Evolutionary conservation across 768 basidiomycete species (phyloP).

Genomic region (Suillus americanus): DNA sequence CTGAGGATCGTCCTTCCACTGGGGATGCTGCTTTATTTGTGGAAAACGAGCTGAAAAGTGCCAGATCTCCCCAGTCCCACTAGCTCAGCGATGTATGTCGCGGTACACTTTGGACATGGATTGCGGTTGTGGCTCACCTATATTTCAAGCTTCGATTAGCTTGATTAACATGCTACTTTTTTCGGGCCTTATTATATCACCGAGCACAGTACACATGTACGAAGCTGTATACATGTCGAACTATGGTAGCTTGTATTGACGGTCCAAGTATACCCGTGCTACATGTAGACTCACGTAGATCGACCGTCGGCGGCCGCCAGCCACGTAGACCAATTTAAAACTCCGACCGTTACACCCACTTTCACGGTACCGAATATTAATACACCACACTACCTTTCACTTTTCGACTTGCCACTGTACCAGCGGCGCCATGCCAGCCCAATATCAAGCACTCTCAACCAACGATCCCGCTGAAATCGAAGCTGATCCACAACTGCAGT

Average conservation of each 20-base stretch:
- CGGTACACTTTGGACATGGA: neutral
- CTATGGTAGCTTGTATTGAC: neutral
- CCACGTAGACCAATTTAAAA: neutral
- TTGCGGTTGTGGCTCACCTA: neutral
- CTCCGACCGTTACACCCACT: neutral
- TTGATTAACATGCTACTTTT: neutral
- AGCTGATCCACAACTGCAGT: neutral
- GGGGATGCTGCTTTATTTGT: neutral
- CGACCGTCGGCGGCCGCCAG: neutral
- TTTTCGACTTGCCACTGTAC: neutral
- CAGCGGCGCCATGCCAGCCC: neutral
- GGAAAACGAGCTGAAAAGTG: neutral
- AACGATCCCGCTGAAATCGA: neutral
- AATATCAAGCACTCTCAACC: conserved; percentile 1
- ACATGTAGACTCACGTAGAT: no score
- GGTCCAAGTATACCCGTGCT: no score
- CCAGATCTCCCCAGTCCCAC: no score
- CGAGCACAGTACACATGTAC: neutral
- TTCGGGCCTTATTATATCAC: no score
- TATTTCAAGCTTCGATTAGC: neutral
- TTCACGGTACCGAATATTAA: neutral
- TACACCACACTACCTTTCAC: neutral
- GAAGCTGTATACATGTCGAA: neutral
- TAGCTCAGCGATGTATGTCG: neutral
- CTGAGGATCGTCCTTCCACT: neutral